Conservation (phyloP, 2,329 filamentous ascomycete genomes). For the Cordyceps tenuipes region DNA sequence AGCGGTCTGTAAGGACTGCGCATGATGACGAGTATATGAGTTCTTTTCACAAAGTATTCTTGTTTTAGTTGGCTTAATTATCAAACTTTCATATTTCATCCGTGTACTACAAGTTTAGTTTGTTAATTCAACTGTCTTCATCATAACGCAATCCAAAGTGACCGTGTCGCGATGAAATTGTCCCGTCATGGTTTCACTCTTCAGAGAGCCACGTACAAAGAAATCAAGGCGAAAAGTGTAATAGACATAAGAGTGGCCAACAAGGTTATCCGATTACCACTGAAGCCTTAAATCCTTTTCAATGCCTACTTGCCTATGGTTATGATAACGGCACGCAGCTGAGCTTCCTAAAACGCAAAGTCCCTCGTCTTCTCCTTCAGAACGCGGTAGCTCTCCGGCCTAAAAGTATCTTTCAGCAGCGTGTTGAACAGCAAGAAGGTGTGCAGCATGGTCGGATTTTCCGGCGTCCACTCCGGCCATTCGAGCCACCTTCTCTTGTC, state of each 20-base stretch:
- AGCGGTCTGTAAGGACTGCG: slow-evolving; percentile 32
- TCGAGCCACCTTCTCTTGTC: slow-evolving; percentile 13
- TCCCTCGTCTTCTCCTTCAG: neutral
- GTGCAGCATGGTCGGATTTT: slow-evolving; percentile 40
- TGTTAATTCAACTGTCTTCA: neutral
- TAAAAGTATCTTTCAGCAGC: neutral
- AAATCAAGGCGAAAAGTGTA: too few species aligned
- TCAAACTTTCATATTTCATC: neutral
- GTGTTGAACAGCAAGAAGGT: neutral
- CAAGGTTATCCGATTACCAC: too few species aligned
- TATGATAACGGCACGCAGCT: too few species aligned
- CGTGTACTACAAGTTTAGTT: neutral
- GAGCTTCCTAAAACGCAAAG: neutral
- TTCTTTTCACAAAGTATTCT: slow-evolving; percentile 5
- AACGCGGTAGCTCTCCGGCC: neutral
- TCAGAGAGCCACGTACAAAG: too few species aligned
- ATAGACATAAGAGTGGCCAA: too few species aligned
- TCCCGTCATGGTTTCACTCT: too few species aligned
- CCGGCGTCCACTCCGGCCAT: slow-evolving; percentile 27
- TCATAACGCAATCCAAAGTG: neutral
- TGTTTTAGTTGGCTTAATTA: slow-evolving; percentile 5
- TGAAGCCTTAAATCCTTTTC: too few species aligned
- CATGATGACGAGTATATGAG: slow-evolving; percentile 1
- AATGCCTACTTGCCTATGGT: too few species aligned
- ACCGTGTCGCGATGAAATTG: too few species aligned